Conservation (phyloP, 257 asterid species). For the Paraleonurus japonicus region DNA sequence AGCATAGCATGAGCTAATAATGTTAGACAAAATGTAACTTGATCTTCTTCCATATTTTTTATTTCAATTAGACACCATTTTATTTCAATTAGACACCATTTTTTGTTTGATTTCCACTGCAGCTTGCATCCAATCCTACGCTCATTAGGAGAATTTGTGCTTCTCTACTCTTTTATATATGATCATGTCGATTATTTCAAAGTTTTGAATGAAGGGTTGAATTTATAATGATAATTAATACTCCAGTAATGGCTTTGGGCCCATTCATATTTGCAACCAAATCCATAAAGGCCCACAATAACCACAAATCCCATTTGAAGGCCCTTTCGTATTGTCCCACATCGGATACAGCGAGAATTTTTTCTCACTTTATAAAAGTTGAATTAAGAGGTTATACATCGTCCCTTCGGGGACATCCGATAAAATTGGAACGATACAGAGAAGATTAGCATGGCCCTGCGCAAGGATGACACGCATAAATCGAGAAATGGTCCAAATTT, state of each 20-base stretch:
- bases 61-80: neutral
- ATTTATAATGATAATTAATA: no score
- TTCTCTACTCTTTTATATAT: neutral
- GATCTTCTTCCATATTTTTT: neutral
- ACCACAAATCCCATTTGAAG: neutral
- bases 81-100: neutral
- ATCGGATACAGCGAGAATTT: neutral
- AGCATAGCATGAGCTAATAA: slow-evolving; percentile 11
- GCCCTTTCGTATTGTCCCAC: neutral
- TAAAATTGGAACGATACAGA: slow-evolving; percentile 72
- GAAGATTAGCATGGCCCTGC: slow-evolving; percentile 91
- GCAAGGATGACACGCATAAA: slow-evolving; percentile 74
- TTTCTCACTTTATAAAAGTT: neutral
- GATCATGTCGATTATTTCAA: neutral
- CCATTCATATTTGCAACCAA: neutral
- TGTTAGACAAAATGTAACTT: neutral
- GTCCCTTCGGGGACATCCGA: slow-evolving; percentile 36
- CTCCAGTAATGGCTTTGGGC: neutral
- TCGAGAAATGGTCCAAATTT: slow-evolving; percentile 62
- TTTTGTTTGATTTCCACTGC: neutral
- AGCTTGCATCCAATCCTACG: no score
- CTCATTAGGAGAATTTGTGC: no score
- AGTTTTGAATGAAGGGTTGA: no score
- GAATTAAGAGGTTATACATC: neutral
- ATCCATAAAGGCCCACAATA: neutral